Percentiles rank a stretch among this genome's conserved stretches.
Evolutionary conservation across 768 basidiomycete species (phyloP).

Genomic region (Mycena albidolilacea): DNA sequence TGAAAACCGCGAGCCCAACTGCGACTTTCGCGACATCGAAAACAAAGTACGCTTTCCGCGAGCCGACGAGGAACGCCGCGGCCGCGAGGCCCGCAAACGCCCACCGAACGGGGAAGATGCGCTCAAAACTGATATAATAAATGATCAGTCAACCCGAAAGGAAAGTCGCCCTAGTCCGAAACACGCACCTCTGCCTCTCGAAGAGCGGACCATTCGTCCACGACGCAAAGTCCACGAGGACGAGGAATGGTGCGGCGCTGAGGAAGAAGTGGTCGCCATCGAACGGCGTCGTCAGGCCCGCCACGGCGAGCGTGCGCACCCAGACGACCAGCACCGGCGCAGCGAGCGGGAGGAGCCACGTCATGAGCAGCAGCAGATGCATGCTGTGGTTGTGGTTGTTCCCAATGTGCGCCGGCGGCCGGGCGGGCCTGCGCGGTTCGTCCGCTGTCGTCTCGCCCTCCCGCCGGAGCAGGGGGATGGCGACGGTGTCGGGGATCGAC

Average conservation of each 20-base stretch:
- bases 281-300: conserved; percentile 85
- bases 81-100: conserved; percentile 63
- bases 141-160: conserved; percentile 28
- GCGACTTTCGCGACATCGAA: conserved; percentile 72
- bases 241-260: conserved; percentile 73
- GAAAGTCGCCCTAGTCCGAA: neutral
- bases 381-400: conserved; percentile 65
- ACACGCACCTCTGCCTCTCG: conserved; percentile 58
- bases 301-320: conserved; percentile 88
- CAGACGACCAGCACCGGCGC: conserved; percentile 89
- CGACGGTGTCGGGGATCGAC: conserved; percentile 35
- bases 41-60: conserved; percentile 75
- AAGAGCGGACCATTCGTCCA: conserved; percentile 62
- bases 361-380: conserved; percentile 82
- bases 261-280: conserved; percentile 84
- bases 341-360: conserved; percentile 83
- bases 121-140: conserved; percentile 54
- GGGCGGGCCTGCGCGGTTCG: conserved; percentile 21
- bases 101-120: conserved; percentile 65
- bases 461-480: conserved; percentile 43
- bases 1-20: conserved; percentile 60
- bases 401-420: conserved; percentile 36
- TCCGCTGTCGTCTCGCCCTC: conserved; percentile 34
- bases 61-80: conserved; percentile 76
- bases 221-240: conserved; percentile 74